A percentile compares a stretch with the other conserved stretches of the same genome.
Conservation (phyloP, 2,329 filamentous ascomycete genomes). For the Neofusicoccum sp. region DNA sequence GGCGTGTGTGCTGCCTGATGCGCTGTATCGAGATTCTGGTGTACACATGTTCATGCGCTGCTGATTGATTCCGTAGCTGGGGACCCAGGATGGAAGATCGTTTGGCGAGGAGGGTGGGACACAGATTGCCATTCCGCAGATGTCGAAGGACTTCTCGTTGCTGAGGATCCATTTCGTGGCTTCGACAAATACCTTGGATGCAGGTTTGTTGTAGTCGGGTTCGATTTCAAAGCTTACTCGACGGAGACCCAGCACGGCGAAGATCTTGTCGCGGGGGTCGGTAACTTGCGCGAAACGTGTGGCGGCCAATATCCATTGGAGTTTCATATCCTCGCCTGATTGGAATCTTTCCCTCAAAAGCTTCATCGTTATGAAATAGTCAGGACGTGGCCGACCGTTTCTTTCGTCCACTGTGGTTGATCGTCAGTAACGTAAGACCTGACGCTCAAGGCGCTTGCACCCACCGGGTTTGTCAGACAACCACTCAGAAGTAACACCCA, state of each 20-base stretch:
- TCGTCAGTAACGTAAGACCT: too few species aligned
- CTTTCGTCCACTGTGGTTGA: too few species aligned
- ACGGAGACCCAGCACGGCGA: conserved; percentile 25
- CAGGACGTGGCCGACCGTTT: too few species aligned
- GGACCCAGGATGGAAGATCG: conserved; percentile 28
- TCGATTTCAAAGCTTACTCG: conserved; percentile 13
- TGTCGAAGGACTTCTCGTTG: conserved; percentile 24
- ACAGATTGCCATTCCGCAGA: conserved; percentile 27
- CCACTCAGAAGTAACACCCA: conserved; percentile 6
- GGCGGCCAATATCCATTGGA: not conserved
- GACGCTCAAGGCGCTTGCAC: too few species aligned
- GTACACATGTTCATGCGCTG: not conserved
- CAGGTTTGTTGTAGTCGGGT: conserved; percentile 22
- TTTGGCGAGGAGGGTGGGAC: conserved; percentile 11
- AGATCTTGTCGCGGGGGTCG: conserved; percentile 29
- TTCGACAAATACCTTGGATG: conserved; percentile 23
- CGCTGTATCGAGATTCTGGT: not conserved
- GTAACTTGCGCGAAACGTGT: not conserved
- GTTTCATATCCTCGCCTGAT: not conserved
- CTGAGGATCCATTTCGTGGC: conserved; percentile 27
- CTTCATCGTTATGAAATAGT: too few species aligned
- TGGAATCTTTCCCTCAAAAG: not conserved
- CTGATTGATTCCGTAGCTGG: conserved; percentile 22
- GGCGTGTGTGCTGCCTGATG: not conserved
- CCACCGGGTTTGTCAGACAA: conserved; percentile 1